Evolutionary conservation across 2,329 filamentous ascomycete species (phyloP), one percentile per base, ranked within the genome.

Genomic region (Alternaria brassicicola): DNA sequence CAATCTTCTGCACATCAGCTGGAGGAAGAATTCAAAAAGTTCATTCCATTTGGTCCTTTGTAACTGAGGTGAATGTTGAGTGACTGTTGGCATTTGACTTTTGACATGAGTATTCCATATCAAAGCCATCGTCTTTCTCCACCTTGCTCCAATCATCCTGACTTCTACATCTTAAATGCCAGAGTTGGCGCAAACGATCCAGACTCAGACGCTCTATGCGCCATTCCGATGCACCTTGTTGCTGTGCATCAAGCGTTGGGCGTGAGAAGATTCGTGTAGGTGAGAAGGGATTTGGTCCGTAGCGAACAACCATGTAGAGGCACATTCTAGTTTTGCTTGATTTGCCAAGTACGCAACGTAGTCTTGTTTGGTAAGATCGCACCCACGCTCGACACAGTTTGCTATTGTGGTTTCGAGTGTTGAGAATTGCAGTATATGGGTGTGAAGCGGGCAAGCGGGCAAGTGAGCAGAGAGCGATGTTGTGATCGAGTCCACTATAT

Each of bases 1-100:
- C 62, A 69, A 69, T 65, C 67, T 66, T 69, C 58, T 51, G 68
- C 66, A 61, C 52, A 52, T 59, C 61, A 60, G 62, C 63, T 48
- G 59, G 64, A 61, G 63, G 56, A 49, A 53, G 46, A 68, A 65
- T 59, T 50, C 42, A 66, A 69, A 69, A 67, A 62, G 54, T 65
- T 62, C 28, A 68, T 64, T 62, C 51, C 51, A 55, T 7, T 36
- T 17, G n/a, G 7, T 19, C n/a, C n/a, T n/a, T 4, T 47, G 30
- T 23, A 5, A 25, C n/a, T 9, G 0, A 21, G 25, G 28, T n/a
- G 5, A 13, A 6, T 48, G 19, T 17, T 35, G 17, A 36, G 46
- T 12, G 9, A 26, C 13, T 25, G 1, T 10, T 2, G 0, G 9
- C 23, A 17, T 33, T 17, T 23, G 2, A 31, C 17, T 46, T 15